These are phyloP conservation scores for Xylaria sp. DNA, from an alignment of 2,329 filamentous ascomycete genomes.

Conservation along the genomic window DNA sequence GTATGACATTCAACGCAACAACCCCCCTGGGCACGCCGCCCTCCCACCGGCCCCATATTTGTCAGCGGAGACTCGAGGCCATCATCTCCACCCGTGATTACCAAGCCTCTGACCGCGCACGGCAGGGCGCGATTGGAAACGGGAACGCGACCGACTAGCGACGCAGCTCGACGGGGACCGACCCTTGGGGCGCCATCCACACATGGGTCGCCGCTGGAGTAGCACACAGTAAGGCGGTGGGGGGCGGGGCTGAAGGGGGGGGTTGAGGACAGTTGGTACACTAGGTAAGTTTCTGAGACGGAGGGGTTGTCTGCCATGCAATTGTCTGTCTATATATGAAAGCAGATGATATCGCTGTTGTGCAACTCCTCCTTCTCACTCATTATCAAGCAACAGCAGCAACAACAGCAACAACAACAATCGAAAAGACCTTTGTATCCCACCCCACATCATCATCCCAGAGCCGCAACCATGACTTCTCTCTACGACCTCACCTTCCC, in stretches of 20 bases:
- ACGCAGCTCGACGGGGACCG: neutral
- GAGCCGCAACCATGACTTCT: conserved; percentile 39
- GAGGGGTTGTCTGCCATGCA: neutral
- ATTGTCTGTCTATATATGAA: conserved; percentile 22
- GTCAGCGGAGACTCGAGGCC: neutral
- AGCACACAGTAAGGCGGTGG: conserved; percentile 16
- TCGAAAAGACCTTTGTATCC: neutral
- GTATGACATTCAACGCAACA: no score
- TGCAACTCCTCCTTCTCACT: neutral
- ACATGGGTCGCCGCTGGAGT: conserved; percentile 1
- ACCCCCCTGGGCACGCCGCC: no score
- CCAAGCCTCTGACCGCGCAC: no score
- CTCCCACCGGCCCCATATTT: conserved; percentile 19
- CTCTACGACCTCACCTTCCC: conserved; percentile 49
- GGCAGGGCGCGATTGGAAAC: no score
- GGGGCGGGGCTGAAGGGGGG: conserved; percentile 15
- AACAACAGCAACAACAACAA: neutral
- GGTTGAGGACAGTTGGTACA: conserved; percentile 9
- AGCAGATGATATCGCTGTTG: neutral
- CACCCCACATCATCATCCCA: neutral
- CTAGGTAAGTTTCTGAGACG: no score
- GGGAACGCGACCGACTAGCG: neutral
- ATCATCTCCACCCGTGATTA: conserved; percentile 3
- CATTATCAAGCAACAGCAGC: conserved; percentile 4
- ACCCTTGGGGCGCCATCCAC: neutral